phyloP scores from a whole-genome alignment of 208 protist species.

The Tetramitus jugosus region DNA sequence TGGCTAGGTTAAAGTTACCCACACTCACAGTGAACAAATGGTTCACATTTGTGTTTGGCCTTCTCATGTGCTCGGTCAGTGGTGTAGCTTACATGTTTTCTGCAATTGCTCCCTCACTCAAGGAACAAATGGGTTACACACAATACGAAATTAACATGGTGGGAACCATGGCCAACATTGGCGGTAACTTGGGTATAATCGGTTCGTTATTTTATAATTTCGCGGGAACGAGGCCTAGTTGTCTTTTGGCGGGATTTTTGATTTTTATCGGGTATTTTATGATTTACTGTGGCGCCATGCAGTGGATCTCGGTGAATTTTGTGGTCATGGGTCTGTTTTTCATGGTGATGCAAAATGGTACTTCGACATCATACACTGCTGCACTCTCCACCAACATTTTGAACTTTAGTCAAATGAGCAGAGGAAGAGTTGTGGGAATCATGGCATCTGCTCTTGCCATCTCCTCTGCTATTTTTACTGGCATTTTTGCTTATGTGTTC shows the following conservation, averaged over 20 bases:
- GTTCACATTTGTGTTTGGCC: not conserved
- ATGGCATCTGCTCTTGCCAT: not conserved
- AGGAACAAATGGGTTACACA: not conserved
- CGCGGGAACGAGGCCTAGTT: not conserved
- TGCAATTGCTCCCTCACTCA: not conserved
- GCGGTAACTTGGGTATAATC: not conserved
- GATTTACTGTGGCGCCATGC: not conserved
- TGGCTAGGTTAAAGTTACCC: too few species aligned
- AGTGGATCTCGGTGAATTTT: not conserved
- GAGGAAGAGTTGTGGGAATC: constrained; percentile 10
- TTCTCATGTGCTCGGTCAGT: not conserved
- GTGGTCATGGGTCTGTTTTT: not conserved
- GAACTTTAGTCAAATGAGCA: not conserved
- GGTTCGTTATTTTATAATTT: not conserved
- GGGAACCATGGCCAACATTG: not conserved
- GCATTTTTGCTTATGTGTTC: not conserved
- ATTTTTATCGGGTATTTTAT: not conserved
- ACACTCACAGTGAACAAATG: too few species aligned
- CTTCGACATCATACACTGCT: not conserved
- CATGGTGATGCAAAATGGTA: not conserved
- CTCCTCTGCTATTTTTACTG: not conserved
- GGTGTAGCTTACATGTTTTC: not conserved
- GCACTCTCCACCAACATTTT: not conserved
- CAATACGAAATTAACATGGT: not conserved
- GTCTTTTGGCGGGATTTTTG: not conserved